Percentiles rank a stretch among this genome's conserved stretches.
Evolutionary conservation across 192 early-diverging fungal genomes (phyloP).

Genomic region (Coemansia sp.): DNA sequence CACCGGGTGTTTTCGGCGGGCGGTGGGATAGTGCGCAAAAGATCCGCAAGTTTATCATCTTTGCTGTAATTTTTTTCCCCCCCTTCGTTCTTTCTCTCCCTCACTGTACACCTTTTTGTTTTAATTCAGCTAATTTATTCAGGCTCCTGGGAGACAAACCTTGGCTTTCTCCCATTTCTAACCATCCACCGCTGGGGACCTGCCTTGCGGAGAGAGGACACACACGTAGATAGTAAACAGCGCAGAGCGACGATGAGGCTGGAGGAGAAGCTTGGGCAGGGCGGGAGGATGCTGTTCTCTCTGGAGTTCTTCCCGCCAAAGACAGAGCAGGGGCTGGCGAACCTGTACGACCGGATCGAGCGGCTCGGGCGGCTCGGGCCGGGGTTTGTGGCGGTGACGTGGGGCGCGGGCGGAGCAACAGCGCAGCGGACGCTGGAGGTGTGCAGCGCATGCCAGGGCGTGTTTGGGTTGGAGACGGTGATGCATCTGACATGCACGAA

Average conservation of each 20-base stretch:
- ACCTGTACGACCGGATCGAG: conserved; percentile 95
- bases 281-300: conserved; percentile 66
- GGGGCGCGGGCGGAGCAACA: conserved; percentile 92
- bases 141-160: no score
- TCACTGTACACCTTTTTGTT: no score
- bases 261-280: conserved; percentile 65
- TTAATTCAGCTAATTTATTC: no score
- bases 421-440: conserved; percentile 91
- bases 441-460: conserved; percentile 78
- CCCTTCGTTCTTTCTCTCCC: no score
- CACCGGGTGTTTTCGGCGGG: no score
- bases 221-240: no score
- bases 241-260: conserved; percentile 59
- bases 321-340: conserved; percentile 86
- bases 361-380: conserved; percentile 89
- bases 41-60: no score
- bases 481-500: conserved; percentile 99
- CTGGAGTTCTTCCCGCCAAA: conserved; percentile 99
- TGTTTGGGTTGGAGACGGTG: conserved; percentile 86
- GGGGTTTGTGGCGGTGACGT: conserved; percentile 95
- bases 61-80: neutral
- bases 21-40: no score
- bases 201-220: no score
- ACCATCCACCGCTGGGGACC: no score
- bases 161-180: no score